A percentile compares a stretch with the other conserved stretches of the same genome.
Conservation (phyloP, 2,329 filamentous ascomycete species). For the Colletotrichum plurivorum region DNA sequence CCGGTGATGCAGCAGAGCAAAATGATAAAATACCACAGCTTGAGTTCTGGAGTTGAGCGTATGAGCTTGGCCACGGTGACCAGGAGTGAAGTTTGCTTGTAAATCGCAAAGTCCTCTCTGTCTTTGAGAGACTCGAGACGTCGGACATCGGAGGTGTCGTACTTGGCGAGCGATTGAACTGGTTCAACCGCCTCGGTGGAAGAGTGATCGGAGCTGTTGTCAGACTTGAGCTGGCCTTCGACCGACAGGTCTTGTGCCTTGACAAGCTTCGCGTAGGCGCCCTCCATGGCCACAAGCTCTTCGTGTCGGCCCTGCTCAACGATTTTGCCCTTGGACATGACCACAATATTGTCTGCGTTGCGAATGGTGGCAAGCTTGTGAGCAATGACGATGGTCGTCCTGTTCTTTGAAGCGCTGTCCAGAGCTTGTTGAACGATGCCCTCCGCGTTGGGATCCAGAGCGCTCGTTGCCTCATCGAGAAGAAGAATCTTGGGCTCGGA, state of each 20-base stretch:
- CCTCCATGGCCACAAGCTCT: constrained; percentile 37
- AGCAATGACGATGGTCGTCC: constrained; percentile 76
- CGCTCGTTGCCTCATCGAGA: constrained; percentile 76
- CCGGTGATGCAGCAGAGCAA: constrained; percentile 10
- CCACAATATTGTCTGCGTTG: constrained; percentile 51
- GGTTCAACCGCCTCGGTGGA: constrained; percentile 8
- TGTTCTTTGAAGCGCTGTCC: constrained; percentile 64
- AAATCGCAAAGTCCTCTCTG: constrained; percentile 27
- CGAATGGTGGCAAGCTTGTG: constrained; percentile 63
- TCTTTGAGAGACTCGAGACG: constrained; percentile 17
- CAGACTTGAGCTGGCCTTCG: constrained; percentile 1
- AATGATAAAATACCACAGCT: constrained; percentile 30
- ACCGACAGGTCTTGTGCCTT: constrained; percentile 44
- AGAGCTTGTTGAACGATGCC: constrained; percentile 68
- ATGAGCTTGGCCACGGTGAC: constrained; percentile 35
- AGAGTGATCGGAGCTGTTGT: constrained; percentile 7
- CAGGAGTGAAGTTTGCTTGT: constrained; percentile 30
- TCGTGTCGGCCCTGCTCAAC: constrained; percentile 49
- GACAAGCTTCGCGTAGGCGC: constrained; percentile 44
- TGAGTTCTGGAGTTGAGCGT: constrained; percentile 28
- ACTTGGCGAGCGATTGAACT: background rate
- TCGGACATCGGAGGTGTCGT: constrained; percentile 4
- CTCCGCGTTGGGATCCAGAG: constrained; percentile 59
- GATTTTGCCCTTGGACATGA: constrained; percentile 49
- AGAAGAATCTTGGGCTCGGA: constrained; percentile 73